These are phyloP conservation scores for Aspergillus baeticus DNA, from an alignment of 495 filamentous ascomycete species.

Conservation along the genomic window DNA sequence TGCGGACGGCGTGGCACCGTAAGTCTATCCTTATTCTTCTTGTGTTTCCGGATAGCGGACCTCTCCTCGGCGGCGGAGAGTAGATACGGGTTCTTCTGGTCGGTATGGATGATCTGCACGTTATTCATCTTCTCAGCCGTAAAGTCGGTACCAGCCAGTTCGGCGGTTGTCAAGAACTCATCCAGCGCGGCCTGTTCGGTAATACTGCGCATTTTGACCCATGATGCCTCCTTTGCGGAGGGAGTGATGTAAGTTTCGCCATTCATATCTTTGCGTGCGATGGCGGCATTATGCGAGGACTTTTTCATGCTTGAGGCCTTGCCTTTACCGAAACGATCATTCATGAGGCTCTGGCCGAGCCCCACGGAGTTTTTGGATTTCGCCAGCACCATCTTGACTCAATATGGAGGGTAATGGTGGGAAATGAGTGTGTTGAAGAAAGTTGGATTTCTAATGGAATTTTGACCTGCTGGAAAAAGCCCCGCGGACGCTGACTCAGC, in stretches of 20 bases:
- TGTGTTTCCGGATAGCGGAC: slow-evolving; percentile 73
- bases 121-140: slow-evolving; percentile 98
- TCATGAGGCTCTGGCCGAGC: slow-evolving; percentile 90
- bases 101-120: slow-evolving; percentile 94
- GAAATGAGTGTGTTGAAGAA: slow-evolving; percentile 17
- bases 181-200: slow-evolving; percentile 97
- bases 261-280: slow-evolving; percentile 42
- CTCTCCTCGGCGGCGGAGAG: slow-evolving; percentile 86
- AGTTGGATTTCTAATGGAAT: slow-evolving; percentile 20
- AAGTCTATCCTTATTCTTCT: slow-evolving; percentile 68
- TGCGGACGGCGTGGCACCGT: slow-evolving; percentile 87
- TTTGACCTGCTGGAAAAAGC: slow-evolving; percentile 24
- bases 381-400: slow-evolving; percentile 75
- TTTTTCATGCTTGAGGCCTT: slow-evolving; percentile 72
- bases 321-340: slow-evolving; percentile 87
- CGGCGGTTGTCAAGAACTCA: slow-evolving; percentile 80
- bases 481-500: slow-evolving; percentile 27
- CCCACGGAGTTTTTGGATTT: slow-evolving; percentile 95
- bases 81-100: slow-evolving; percentile 93
- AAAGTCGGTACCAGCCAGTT: slow-evolving; percentile 96
- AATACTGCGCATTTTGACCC: slow-evolving; percentile 91
- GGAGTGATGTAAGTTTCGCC: slow-evolving; percentile 52
- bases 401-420: slow-evolving; percentile 15
- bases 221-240: slow-evolving; percentile 42
- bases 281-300: slow-evolving; percentile 60